These are phyloP conservation scores for Drosera spatulata DNA, from an alignment of 179 eudicot species.

Conservation along the genomic window DNA sequence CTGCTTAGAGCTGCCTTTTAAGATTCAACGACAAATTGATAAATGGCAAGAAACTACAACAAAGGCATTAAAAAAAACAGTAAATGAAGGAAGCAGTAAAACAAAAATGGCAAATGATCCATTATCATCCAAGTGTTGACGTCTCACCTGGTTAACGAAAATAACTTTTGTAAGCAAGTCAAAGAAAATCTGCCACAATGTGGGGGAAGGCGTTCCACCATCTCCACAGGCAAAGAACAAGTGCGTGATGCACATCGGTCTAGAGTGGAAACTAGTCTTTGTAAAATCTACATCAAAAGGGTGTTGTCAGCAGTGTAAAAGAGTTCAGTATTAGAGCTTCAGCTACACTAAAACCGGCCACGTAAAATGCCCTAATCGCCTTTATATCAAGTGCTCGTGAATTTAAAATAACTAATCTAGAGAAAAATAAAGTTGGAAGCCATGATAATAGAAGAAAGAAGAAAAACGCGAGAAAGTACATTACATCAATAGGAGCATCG, in stretches of 20 bases:
- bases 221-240: conserved; percentile 89
- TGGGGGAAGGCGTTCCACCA: conserved; percentile 89
- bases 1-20: background rate
- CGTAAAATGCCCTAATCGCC: too few species aligned
- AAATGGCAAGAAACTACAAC: too few species aligned
- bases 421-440: background rate
- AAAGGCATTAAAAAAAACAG: too few species aligned
- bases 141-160: conserved; percentile 66
- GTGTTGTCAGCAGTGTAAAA: background rate
- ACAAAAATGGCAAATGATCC: background rate
- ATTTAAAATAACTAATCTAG: background rate
- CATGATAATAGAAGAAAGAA: background rate
- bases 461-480: conserved; percentile 9
- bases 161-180: conserved; percentile 79
- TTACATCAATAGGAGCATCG: conserved; percentile 76
- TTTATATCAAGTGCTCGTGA: too few species aligned
- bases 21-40: too few species aligned
- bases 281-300: conserved; percentile 43
- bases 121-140: background rate
- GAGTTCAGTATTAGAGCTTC: conserved; percentile 7
- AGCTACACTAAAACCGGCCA: too few species aligned
- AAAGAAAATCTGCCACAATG: conserved; percentile 95
- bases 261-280: conserved; percentile 65
- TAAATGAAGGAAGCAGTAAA: background rate
- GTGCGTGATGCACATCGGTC: conserved; percentile 98